These are phyloP conservation scores for Vicia sativa DNA, from an alignment of 306 rosid genomes.

Conservation along the genomic window DNA sequence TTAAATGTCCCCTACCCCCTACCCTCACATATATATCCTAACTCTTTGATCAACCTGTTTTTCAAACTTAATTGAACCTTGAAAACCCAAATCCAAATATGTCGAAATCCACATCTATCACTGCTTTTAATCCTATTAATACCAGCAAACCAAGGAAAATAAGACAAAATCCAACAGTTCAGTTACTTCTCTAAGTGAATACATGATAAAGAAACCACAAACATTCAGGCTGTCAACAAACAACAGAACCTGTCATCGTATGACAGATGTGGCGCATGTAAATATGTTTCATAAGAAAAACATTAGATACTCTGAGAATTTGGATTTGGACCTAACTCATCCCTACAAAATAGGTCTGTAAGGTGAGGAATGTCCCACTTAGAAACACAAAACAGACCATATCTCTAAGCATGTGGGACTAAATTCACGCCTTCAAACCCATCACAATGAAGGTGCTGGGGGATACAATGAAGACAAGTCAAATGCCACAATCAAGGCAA, in stretches of 20 bases:
- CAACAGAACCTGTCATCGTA: background rate
- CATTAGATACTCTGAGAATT: no score
- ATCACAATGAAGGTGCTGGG: no score
- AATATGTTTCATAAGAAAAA: constrained; percentile 11
- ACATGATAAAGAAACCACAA: constrained; percentile 8
- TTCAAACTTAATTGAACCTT: background rate
- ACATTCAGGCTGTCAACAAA: constrained; percentile 15
- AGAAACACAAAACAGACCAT: no score
- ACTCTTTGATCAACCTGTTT: constrained; percentile 13
- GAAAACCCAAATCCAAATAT: constrained; percentile 4
- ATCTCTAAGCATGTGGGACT: no score
- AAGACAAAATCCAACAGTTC: background rate
- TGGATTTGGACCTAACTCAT: no score
- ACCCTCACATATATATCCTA: background rate
- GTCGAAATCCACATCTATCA: background rate
- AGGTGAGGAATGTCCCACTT: no score
- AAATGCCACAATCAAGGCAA: no score
- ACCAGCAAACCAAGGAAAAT: constrained; percentile 3
- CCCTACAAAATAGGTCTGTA: no score
- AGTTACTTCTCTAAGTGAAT: constrained; percentile 2
- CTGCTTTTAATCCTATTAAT: background rate
- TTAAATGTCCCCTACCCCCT: background rate
- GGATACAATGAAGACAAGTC: no score
- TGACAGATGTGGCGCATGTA: constrained; percentile 22
- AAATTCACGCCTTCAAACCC: no score